Base-by-base conservation (phyloP, 2,329 filamentous ascomycete species). In the Fusarium sp. region DNA sequence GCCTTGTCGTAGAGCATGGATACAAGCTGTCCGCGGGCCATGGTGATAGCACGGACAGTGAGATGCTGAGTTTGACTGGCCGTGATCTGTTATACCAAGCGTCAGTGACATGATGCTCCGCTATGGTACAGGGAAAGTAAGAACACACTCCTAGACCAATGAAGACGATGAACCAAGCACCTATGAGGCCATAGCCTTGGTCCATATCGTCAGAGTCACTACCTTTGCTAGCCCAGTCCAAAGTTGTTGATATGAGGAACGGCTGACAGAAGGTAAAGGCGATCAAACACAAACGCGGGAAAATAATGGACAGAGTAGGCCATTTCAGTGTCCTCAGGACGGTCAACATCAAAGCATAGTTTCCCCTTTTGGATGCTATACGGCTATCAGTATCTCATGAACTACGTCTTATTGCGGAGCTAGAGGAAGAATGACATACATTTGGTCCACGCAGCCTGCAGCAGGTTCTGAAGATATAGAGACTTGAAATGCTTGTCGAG, bases 21-120 rank as follows among this genome's bases (percentile, higher is more conserved):
- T 5, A 71, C 58, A 2, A 78, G 65, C 13, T 68, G 63, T 0
- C 69, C 74, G 9, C 78, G 70, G 2, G 64, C 50, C 68, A 75
- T 75, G 7, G 69, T 70, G 12, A 70, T 53, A 12, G 64, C 65
- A 1, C 78, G 75, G 25, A 50, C 63, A 0, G 70, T 65, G 25
- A 72, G 47, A 11, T 68, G 61, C 10, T 66, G 53, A 2, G 65
- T 61, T 26, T 63, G 62, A 12, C 53, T 45, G 1, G 25, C 46
- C 12, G 58, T 46, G 4, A 60, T 50, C 65, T 68, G n/a, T 34
- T 0, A 24, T 24, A 24, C 11, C 1, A 2, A 19, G 0, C 0
- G 11, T 67, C 24, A 68, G 57, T 36, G 1, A 8, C 2, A 22
- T 42, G 6, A 31, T 40, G n/a, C n/a, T 10, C 10, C 12, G 26